Conservation (phyloP, 305 asterid genomes). For the Euphrasia arctica region DNA sequence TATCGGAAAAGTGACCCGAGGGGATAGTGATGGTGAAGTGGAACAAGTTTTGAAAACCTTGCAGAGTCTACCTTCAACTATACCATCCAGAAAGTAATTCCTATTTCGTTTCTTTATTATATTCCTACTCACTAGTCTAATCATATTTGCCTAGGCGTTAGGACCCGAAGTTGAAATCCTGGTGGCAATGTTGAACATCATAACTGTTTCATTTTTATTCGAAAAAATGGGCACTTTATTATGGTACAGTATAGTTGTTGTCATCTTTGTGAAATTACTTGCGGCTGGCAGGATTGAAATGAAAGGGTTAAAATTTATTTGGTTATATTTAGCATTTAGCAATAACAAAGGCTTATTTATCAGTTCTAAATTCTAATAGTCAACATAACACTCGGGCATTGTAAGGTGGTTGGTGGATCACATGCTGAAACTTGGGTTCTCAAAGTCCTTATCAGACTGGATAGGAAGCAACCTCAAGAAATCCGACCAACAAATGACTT, state of each 20-base stretch:
- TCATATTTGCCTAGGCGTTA: neutral
- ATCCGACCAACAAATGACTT: constrained; percentile 63
- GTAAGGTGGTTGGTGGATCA: constrained; percentile 92
- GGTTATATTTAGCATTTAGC: neutral
- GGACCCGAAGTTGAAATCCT: neutral
- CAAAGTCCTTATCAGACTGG: constrained; percentile 86
- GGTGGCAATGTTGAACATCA: neutral
- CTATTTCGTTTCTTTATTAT: neutral
- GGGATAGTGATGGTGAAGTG: constrained; percentile 75
- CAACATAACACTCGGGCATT: constrained; percentile 22
- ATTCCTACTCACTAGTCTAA: neutral
- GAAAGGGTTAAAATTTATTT: neutral
- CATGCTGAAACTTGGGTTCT: constrained; percentile 77
- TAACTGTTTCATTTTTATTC: neutral
- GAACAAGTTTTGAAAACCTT: constrained; percentile 78
- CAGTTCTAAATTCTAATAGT: constrained; percentile 17
- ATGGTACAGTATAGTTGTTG: constrained; percentile 12
- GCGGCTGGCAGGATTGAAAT: neutral
- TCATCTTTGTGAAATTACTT: constrained; percentile 14
- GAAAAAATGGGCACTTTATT: constrained; percentile 1
- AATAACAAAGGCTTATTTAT: constrained; percentile 4
- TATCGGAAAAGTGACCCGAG: constrained; percentile 66
- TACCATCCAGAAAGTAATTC: constrained; percentile 75
- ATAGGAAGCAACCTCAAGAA: constrained; percentile 87
- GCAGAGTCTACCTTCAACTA: constrained; percentile 60